phyloP scores from a whole-genome alignment of 129 eudicot genomes.

The Silybum marianum region DNA sequence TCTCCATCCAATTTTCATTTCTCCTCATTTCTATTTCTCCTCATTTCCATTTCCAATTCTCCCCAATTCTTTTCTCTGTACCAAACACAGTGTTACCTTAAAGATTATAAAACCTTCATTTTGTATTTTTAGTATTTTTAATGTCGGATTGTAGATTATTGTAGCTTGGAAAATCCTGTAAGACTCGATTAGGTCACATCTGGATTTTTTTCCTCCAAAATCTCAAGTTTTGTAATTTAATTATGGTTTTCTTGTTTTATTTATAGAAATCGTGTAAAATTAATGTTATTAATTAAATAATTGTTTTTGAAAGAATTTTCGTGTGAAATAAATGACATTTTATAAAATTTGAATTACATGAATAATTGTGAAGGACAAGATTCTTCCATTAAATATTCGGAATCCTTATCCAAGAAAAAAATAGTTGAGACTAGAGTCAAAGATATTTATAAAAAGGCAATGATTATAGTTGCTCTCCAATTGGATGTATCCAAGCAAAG shows the following conservation, averaged over 20 bases:
- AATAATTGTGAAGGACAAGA: background rate
- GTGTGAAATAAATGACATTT: background rate
- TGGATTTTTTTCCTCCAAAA: too few relatives aligned
- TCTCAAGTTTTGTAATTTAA: too few relatives aligned
- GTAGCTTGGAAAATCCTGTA: too few relatives aligned
- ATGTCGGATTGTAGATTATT: too few relatives aligned
- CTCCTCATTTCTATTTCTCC: too few relatives aligned
- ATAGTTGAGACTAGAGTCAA: background rate
- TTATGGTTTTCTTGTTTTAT: background rate
- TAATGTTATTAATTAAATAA: background rate
- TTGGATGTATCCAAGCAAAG: background rate
- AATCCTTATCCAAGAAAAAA: background rate
- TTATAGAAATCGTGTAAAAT: background rate
- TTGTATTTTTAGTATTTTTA: too few relatives aligned
- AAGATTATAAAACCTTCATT: too few relatives aligned
- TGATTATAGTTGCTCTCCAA: background rate
- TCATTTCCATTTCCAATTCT: too few relatives aligned
- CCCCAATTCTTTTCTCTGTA: too few relatives aligned
- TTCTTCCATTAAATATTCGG: background rate
- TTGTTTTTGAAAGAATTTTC: background rate
- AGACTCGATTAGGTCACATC: too few relatives aligned
- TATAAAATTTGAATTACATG: background rate
- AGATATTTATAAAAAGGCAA: background rate
- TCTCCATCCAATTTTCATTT: too few relatives aligned
- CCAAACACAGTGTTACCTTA: too few relatives aligned